A percentile compares a stretch with the other conserved stretches of the same genome.
These are phyloP conservation scores for Amphichorda felina DNA, from an alignment of 2,329 filamentous ascomycete species.

Conservation along the genomic window DNA sequence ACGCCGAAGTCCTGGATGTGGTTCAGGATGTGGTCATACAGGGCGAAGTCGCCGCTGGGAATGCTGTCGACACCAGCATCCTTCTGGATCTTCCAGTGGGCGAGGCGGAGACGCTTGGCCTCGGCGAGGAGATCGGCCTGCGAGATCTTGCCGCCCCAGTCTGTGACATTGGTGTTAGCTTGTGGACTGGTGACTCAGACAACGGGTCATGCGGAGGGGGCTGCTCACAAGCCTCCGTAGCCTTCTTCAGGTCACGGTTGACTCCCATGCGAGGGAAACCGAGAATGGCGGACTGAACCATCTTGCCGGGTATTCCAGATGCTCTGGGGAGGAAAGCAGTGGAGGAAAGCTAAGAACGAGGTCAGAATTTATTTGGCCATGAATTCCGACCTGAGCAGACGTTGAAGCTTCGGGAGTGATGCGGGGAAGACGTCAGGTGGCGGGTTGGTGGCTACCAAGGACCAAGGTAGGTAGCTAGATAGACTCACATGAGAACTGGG, in stretches of 20 bases:
- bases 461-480: too few species aligned
- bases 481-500: neutral
- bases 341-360: too few species aligned
- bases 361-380: neutral
- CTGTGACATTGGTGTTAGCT: conserved; percentile 11
- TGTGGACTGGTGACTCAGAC: conserved; percentile 2
- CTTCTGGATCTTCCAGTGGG: conserved; percentile 99
- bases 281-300: conserved; percentile 67
- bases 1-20: conserved; percentile 98
- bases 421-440: too few species aligned
- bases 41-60: conserved; percentile 98
- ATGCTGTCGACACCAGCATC: conserved; percentile 95
- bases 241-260: conserved; percentile 99
- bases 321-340: neutral
- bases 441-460: too few species aligned
- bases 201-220: conserved; percentile 4
- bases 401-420: neutral
- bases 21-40: conserved; percentile 95
- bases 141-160: conserved; percentile 90
- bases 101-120: conserved; percentile 91
- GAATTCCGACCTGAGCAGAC: too few species aligned
- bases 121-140: conserved; percentile 83
- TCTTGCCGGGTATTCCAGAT: conserved; percentile 25
- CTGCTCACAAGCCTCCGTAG: conserved; percentile 78
- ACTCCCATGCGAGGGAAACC: conserved; percentile 99